Base-by-base conservation (phyloP, 139 green algal genomes). In the Chlamydomonas sp. region DNA sequence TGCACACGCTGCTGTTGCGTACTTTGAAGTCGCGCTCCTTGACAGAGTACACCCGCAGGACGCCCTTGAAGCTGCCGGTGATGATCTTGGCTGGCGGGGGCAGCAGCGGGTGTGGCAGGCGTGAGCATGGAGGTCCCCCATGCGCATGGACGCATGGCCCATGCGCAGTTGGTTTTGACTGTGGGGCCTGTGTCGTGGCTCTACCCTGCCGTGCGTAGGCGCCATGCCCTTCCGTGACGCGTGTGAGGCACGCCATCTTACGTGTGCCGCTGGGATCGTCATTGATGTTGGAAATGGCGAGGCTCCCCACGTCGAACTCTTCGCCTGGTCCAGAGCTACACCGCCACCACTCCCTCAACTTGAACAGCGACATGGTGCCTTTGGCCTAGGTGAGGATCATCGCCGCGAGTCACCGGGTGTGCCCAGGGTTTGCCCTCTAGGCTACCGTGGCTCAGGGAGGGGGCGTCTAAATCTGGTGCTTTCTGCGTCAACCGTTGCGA, bases 331-430 rank as follows among this genome's bases (percentile, higher is more conserved):
- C 83, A 10, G 73, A 75, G 20, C 73, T 47, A 24, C 70, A 70
- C 2, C 29, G 37, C 84, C 84, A 90, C 73, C 74, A 90, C 5
- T 87, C 79, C 2, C 81, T 73, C 3, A 66, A 75, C 36, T 79
- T 85, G 48, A 89, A 89, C 3, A 91, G 58, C 33, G 77, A 84
- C 71, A 79, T 77, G n/a, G n/a, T n/a, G n/a, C n/a, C n/a, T n/a
- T n/a, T n/a, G n/a, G n/a, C n/a, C n/a, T n/a, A n/a, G n/a, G n/a
- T n/a, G n/a, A n/a, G n/a, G n/a, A n/a, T n/a, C n/a, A n/a, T n/a
- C n/a, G n/a, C n/a, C n/a, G n/a, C n/a, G n/a, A n/a, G n/a, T n/a
- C n/a, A n/a, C n/a, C n/a, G n/a, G n/a, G n/a, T n/a, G n/a, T n/a
- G n/a, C n/a, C n/a, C n/a, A n/a, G n/a, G n/a, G n/a, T n/a, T n/a